These are phyloP conservation scores for Herpetomonas samuelpessoai DNA, from an alignment of 208 protist genomes.

Conservation along the genomic window DNA sequence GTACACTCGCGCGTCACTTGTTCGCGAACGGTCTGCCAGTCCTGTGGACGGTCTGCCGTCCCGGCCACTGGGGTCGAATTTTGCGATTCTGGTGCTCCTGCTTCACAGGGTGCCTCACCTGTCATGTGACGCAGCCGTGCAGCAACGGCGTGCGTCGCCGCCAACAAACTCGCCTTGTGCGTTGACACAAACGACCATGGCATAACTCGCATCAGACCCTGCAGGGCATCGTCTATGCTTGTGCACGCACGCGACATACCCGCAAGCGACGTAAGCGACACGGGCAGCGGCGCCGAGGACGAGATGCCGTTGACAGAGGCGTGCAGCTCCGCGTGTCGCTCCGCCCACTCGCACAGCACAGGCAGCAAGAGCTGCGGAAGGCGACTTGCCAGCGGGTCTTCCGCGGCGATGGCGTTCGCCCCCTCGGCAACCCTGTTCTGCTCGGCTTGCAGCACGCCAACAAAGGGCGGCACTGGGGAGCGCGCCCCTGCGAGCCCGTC, in stretches of 20 bases:
- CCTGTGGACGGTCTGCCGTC: no score
- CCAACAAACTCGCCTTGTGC: not conserved
- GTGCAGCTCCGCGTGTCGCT: not conserved
- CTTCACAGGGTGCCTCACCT: no score
- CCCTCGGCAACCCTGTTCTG: no score
- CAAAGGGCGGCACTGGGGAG: no score
- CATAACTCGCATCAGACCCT: not conserved
- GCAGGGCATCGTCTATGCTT: not conserved
- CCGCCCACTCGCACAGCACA: not conserved
- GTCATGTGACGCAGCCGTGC: not conserved
- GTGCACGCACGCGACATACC: not conserved
- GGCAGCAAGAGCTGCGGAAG: not conserved
- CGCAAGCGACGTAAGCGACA: not conserved
- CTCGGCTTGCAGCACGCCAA: no score
- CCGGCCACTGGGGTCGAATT: no score
- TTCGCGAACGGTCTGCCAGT: not conserved
- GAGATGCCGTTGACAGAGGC: not conserved
- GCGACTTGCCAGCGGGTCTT: not conserved
- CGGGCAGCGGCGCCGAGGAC: not conserved
- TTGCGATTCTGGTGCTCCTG: no score
- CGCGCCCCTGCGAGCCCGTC: no score
- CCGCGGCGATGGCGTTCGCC: no score
- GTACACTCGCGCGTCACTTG: not conserved
- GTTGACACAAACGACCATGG: not conserved
- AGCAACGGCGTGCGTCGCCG: not conserved